These are phyloP conservation scores for Pseudogymnoascus sp. DNA, from an alignment of 2,329 filamentous ascomycete species.

Conservation along the genomic window DNA sequence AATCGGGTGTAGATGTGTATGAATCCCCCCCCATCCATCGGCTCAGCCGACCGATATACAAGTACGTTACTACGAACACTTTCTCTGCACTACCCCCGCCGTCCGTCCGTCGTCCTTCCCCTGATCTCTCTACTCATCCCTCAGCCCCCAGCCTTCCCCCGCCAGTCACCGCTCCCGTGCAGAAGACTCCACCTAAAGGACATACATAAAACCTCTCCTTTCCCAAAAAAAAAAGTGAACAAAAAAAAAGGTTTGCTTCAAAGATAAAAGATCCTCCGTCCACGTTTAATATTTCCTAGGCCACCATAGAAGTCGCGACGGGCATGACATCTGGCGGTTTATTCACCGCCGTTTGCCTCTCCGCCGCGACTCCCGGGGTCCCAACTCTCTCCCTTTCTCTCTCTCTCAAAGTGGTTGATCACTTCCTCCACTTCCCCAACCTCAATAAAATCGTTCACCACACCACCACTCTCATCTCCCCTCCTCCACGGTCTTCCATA, in stretches of 20 bases:
- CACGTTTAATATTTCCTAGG: neutral
- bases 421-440: neutral
- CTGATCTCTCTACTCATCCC: neutral
- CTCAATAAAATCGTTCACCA: neutral
- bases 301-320: neutral
- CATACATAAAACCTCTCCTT: neutral
- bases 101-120: neutral
- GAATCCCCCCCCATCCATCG: neutral
- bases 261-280: neutral
- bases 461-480: neutral
- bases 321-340: neutral
- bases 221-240: neutral
- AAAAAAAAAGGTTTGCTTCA: neutral
- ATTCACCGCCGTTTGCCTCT: neutral
- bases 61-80: neutral
- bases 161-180: neutral
- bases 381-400: neutral
- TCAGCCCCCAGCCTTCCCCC: neutral
- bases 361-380: neutral
- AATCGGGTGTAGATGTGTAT: constrained; percentile 1
- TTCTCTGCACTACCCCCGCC: neutral
- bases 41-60: constrained; percentile 6
- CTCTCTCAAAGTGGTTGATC: neutral
- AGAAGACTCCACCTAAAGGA: neutral
- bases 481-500: neutral